Evolutionary conservation across 352 stramenopile species (phyloP), one percentile per base, ranked within the genome.

Genomic region (Globisporangium polare): DNA sequence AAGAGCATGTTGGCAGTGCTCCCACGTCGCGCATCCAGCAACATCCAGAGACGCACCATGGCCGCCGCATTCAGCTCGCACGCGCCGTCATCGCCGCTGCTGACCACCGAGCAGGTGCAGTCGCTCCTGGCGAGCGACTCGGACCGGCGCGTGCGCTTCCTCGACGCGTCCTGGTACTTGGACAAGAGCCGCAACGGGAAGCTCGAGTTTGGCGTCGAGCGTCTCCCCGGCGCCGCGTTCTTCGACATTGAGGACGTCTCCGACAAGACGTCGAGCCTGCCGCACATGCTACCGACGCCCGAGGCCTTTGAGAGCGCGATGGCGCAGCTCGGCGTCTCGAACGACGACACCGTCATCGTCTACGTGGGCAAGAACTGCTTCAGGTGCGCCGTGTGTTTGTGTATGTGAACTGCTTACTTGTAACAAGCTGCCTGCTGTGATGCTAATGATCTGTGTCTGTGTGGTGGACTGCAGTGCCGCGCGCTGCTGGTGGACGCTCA

Each of bases 171-270:
- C 37, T 93, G 84, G 84, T 93, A 93, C 62, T 55, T 93, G 50
- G 82, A 93, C 69, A 83, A 88, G 67, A 81, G 62, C 57, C 81
- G 84, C 70, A 82, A 90, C 51, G 78, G 73, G 15, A 74, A 71
- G 65, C 53, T 64, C 8, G 84, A 93, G 62, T 93, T 90, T 53
- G 62, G 55, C 6, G 10, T 60, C 17, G 74, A 90, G 70, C 74
- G 84, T 1, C 54, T 98, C 29, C 85, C 86, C 0, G 82, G 83
- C 33, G 90, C 93, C 10, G 68, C 77, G 33, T 98, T 95, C 72
- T 98, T 97, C 58, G 94, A 98, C 65, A 96, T 98, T 58, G 89
- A 96, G 37, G 77, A 92, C 58, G 80, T 92, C 51, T 70, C 80
- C 18, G 89, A 96, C 71, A 76, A 67, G 55, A 72, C 60, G 13